These are phyloP conservation scores for Thelonectria blattea DNA, from an alignment of 2,329 filamentous ascomycete species.

Conservation along the genomic window DNA sequence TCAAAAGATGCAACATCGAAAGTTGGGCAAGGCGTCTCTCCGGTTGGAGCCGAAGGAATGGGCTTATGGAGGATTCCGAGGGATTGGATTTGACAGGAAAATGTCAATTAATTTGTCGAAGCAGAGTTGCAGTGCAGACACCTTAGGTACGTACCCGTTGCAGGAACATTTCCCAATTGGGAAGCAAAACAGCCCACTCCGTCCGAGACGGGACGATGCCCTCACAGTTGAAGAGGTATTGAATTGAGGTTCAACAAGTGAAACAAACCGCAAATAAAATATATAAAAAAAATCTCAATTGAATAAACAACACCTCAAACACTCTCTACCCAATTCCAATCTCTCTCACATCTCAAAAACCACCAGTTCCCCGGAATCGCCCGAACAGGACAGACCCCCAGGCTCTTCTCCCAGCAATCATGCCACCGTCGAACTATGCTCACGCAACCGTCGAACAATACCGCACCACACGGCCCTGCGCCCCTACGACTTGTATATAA, in stretches of 20 bases:
- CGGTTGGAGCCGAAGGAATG: constrained; percentile 7
- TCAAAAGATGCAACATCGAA: background rate
- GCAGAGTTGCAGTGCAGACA: background rate
- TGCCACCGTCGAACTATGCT: constrained; percentile 37
- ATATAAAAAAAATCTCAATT: background rate
- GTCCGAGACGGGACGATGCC: background rate
- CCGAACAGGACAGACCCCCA: constrained; percentile 23
- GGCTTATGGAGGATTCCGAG: background rate
- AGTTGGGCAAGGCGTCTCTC: background rate
- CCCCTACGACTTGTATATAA: constrained; percentile 26
- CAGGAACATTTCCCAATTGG: background rate
- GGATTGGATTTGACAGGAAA: background rate
- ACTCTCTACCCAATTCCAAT: background rate
- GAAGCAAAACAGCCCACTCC: background rate
- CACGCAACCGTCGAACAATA: constrained; percentile 22
- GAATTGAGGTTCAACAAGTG: background rate
- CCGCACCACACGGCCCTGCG: constrained; percentile 17
- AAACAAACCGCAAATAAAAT: background rate
- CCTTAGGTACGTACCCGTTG: background rate
- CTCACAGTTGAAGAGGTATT: background rate
- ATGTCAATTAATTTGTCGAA: too few species aligned
- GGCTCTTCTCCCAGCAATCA: constrained; percentile 26
- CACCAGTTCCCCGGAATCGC: constrained; percentile 18
- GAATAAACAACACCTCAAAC: background rate
- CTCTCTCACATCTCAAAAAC: background rate